Percentiles rank a stretch among this genome's conserved stretches.
phyloP scores from a whole-genome alignment of 441 rosid genomes.

The Codiaeum variegatum region DNA sequence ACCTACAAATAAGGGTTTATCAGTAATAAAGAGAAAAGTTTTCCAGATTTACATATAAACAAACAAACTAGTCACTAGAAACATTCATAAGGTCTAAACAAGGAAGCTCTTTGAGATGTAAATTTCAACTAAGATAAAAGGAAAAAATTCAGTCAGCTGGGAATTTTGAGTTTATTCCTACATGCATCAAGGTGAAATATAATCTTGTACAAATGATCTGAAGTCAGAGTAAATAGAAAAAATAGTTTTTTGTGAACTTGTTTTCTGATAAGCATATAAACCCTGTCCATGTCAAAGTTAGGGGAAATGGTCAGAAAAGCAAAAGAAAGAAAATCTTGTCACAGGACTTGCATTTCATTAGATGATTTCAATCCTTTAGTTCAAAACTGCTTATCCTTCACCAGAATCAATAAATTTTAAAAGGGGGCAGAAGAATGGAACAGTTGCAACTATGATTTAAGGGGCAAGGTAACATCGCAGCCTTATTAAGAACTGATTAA shows the following conservation, averaged over 20 bases:
- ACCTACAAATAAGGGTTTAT: slow-evolving; percentile 35
- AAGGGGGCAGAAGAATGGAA: background rate
- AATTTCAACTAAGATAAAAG: background rate
- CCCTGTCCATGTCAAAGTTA: background rate
- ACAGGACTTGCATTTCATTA: background rate
- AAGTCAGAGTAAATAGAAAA: background rate
- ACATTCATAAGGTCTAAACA: background rate
- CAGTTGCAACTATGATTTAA: background rate
- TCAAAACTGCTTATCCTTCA: background rate
- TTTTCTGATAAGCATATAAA: background rate
- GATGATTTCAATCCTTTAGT: background rate
- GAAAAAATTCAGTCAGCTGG: background rate
- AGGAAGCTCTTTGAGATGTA: background rate
- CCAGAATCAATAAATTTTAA: background rate
- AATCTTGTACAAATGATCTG: background rate
- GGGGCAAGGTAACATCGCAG: background rate
- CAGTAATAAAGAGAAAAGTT: background rate
- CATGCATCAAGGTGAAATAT: background rate
- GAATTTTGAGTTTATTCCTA: background rate
- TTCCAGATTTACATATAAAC: background rate
- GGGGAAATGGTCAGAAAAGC: background rate
- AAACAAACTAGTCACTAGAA: background rate
- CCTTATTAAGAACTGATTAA: background rate
- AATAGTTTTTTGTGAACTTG: background rate
- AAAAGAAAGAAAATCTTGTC: background rate